These are phyloP conservation scores for Myxozyma mucilagina DNA, from an alignment of 805 yeast species.

Conservation along the genomic window DNA sequence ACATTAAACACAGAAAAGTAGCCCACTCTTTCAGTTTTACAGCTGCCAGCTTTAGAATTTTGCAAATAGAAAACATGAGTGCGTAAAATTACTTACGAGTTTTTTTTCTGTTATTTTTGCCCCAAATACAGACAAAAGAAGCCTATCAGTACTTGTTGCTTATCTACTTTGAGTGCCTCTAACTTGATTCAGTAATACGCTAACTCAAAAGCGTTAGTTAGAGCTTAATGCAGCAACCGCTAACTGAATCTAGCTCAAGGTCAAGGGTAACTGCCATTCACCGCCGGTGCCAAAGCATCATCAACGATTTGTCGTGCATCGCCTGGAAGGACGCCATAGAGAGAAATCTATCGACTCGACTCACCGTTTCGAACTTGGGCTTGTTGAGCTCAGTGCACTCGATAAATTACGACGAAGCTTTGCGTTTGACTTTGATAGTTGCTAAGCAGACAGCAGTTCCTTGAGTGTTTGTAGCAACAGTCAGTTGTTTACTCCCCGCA, in stretches of 20 bases:
- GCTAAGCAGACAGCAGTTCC: neutral
- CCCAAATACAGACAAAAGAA: neutral
- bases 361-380: no score
- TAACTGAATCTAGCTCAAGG: neutral
- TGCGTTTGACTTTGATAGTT: neutral
- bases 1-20: no score
- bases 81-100: neutral
- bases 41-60: neutral
- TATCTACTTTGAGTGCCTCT: neutral
- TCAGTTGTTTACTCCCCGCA: neutral
- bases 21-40: no score
- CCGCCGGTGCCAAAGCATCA: conserved; percentile 4
- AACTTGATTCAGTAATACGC: neutral
- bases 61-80: neutral
- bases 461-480: neutral
- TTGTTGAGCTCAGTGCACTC: no score
- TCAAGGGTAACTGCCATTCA: neutral
- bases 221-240: neutral
- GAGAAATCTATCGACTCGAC: no score
- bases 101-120: neutral
- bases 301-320: neutral
- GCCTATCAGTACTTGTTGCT: conserved; percentile 14
- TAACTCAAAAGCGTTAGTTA: neutral
- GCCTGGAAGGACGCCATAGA: no score
- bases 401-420: neutral